These are phyloP conservation scores for Boechera divaricarpa DNA, from an alignment of 345 rosid genomes.

Conservation along the genomic window DNA sequence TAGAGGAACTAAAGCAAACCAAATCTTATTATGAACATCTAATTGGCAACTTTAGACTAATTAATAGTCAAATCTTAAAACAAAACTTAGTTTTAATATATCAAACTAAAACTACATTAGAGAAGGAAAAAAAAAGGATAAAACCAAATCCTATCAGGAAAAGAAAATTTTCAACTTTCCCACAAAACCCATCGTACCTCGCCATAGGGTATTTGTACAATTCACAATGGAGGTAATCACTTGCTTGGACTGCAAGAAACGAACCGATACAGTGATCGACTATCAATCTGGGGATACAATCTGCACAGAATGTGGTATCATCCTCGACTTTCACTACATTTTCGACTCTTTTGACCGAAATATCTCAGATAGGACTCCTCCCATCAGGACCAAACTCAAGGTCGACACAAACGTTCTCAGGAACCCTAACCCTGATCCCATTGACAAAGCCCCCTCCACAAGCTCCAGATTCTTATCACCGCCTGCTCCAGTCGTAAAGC, in stretches of 20 bases:
- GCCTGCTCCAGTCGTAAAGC: not conserved
- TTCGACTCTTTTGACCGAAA: not conserved
- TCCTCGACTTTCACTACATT: not conserved
- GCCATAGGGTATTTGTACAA: not conserved
- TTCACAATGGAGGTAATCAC: not conserved
- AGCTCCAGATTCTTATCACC: not conserved
- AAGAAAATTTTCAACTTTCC: not conserved
- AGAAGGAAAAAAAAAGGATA: not conserved
- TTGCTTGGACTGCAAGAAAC: constrained; percentile 20
- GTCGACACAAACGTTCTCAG: not conserved
- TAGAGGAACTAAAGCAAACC: not conserved
- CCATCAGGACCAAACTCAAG: constrained; percentile 7
- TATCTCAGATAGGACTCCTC: not conserved
- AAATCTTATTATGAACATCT: not conserved
- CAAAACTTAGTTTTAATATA: not conserved
- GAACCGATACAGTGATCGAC: not conserved
- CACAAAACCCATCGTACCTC: not conserved
- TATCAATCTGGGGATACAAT: constrained; percentile 17
- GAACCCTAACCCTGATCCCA: constrained; percentile 1
- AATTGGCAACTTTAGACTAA: not conserved
- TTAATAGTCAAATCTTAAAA: not conserved
- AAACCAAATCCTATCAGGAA: constrained; percentile 10
- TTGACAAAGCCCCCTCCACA: not conserved
- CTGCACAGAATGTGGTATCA: constrained; percentile 10
- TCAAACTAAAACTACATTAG: not conserved